Evolutionary conservation across 805 yeast genomes (phyloP), one percentile per base, ranked within the genome.

Genomic region (Candida silvatica): DNA sequence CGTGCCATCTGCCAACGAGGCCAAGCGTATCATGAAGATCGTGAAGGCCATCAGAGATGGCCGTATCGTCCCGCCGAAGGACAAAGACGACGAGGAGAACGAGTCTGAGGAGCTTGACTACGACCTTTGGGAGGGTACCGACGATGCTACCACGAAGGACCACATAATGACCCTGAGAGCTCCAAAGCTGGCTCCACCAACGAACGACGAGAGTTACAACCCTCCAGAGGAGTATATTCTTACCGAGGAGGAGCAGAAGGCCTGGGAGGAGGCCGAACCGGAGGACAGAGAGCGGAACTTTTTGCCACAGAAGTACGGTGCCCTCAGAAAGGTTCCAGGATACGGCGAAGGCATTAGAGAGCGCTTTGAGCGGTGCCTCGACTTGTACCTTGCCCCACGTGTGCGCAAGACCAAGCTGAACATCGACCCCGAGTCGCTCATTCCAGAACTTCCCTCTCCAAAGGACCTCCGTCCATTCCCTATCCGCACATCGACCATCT

Each of bases 1-100:
- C 51, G 83, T 86, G 41, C 98, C 97, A 17, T 90, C 97, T 9
- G 87, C 87, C 56, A 90, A 87, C 57, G 99, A 92, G 66, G 97
- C 97, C 24, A 85, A 86, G 64, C 71, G 94, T 58, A 78, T 92
- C 33, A 88, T 90, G 97, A 92, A 92, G 67, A 79, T 92, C 42
- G 99, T 92, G 19, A 73, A 77, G 45, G 98, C 98, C 27, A 92
- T 92, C 41, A 77, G 98, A 61, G 96, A 90, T 52, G 99, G 99
- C 22, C 74, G 94, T 56, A 85, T 92, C 43, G 68, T 87, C 34
- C 86, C 94, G 20, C 84, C 90, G 49, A 62, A 68, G 35, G 65
- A 64, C 29, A 61, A 64, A 31, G 71, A 69, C 31, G 70, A 69
- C 42, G 77, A 69, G 40, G 71, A 71, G 41, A 12, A 40, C n/a